Evolutionary conservation across 2,329 filamentous ascomycete species (phyloP), one percentile per base, ranked within the genome.

Genomic region (Knufia petricola): DNA sequence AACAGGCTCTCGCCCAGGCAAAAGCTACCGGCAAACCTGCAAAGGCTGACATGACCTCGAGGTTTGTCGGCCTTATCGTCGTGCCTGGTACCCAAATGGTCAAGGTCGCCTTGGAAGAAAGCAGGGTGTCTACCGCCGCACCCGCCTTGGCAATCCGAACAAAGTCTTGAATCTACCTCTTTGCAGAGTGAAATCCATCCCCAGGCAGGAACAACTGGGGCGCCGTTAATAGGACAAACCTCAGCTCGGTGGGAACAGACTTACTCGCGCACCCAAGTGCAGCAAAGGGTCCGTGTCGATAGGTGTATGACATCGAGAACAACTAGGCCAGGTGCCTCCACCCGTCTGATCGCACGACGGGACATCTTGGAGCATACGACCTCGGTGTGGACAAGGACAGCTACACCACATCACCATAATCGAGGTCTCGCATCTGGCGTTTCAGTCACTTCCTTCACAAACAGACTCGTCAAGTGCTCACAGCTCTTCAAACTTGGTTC

Each of bases 11-110:
- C 19, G 71, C 66, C 12, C 58, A 57, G 34, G 54, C 60, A 51
- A 53, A 60, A 50, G 39, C 56, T 53, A 52, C 61, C 62, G 52
- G 61, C 63, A 48, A 68, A 59, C 63, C 67, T 48, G 61, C 84
- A 49, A 77, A 75, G 53, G 67, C 86, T 47, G 78, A 87, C 58
- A 85, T 94, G 81, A 84, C 79, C 21, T 88, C 85, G 57, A 80
- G 92, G 47, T 94, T 87, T 62, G 78, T 98, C 19, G 92, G 92
- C 0, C 69, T 96, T 21, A 81, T 98, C 2, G 89, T 95, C 20
- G 79, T 98, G 3, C 92, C 92, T 0, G 89, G 90, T 0, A 73
- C 84, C 57, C 80, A 94, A 63, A 86, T 98, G 57, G 80, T 76
- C 51, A 90, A 84, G 70, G 87, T 98, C 59, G 89, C 95, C 65